These are phyloP conservation scores for Onygena corvina DNA, from an alignment of 2,329 filamentous ascomycete species.

Conservation along the genomic window DNA sequence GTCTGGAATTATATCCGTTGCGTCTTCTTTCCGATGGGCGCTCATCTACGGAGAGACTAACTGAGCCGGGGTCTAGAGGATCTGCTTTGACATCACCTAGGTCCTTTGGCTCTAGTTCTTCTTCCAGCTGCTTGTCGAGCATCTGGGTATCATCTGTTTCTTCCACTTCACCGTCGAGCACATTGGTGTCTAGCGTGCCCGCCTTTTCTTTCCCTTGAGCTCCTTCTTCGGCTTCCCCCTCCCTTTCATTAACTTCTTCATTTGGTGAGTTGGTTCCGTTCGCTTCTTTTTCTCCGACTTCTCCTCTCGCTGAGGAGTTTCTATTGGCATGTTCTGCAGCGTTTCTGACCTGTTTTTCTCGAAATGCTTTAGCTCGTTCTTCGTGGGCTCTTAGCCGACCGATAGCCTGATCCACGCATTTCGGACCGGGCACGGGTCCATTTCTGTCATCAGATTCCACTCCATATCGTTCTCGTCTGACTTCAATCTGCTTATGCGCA, in stretches of 20 bases:
- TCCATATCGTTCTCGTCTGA: slow-evolving; percentile 69
- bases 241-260: neutral
- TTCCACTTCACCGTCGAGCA: neutral
- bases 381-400: slow-evolving; percentile 62
- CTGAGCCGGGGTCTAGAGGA: slow-evolving; percentile 17
- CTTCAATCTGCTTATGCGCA: slow-evolving; percentile 63
- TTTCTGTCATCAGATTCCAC: slow-evolving; percentile 54
- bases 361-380: slow-evolving; percentile 53
- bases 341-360: slow-evolving; percentile 28
- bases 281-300: neutral
- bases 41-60: neutral
- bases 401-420: slow-evolving; percentile 67
- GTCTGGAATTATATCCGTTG: neutral
- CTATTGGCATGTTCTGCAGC: neutral
- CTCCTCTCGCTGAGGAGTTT: neutral
- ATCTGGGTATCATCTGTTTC: slow-evolving; percentile 18
- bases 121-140: slow-evolving; percentile 15
- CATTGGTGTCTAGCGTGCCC: too few species aligned
- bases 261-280: neutral
- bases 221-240: neutral
- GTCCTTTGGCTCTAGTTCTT: slow-evolving; percentile 17
- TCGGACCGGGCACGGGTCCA: slow-evolving; percentile 49
- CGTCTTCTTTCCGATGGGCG: neutral
- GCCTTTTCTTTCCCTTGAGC: too few species aligned
- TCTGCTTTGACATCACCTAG: neutral